Evolutionary conservation across 352 stramenopile genomes (phyloP), one percentile per base, ranked within the genome.

Genomic region (Phytopythium oedochilum): DNA sequence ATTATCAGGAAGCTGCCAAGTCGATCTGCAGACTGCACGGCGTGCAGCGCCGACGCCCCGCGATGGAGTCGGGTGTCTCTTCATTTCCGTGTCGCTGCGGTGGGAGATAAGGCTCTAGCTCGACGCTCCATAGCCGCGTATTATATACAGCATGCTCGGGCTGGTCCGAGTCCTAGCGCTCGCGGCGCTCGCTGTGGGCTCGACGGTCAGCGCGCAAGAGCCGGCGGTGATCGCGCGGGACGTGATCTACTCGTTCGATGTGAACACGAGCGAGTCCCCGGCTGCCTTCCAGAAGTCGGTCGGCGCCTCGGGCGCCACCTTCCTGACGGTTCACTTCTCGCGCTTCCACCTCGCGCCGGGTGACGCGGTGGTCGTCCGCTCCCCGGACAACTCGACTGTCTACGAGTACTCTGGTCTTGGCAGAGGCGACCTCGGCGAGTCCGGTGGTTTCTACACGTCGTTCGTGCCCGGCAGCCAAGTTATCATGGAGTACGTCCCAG

Each of bases 251-350:
- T 56, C 36, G 14, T 58, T 63, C 31, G 55, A 51, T 1, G 44
- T 77, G 28, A 69, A 77, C 55, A 55, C 60, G 42, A 70, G 46
- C 29, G 39, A 14, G 10, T 46, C 42, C 28, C 63, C 53, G 18
- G 50, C 28, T 12, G 43, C 64, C 5, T 47, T 47, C 6, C 43
- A 71, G 40, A 28, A 63, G 48, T 59, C 54, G 7, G 61, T 74
- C 49, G 34, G 43, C 4, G 36, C 53, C 6, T 20, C 50, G 11
- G 63, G 59, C 26, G 60, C 73, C 25, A 56, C 67, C 39, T 83
- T 78, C 55, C 31, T 83, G 39, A 70, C 62, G 0, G 48, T 83
- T 18, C 73, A 79, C 39, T 83, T 83, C 34, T 53, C 59, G 7
- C 39, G 60, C 0, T 78, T 83, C 36, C 20, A 64, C n/a, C 49